phyloP scores from a whole-genome alignment of 2,329 filamentous ascomycete species.

The Trichoderma atroviride region DNA sequence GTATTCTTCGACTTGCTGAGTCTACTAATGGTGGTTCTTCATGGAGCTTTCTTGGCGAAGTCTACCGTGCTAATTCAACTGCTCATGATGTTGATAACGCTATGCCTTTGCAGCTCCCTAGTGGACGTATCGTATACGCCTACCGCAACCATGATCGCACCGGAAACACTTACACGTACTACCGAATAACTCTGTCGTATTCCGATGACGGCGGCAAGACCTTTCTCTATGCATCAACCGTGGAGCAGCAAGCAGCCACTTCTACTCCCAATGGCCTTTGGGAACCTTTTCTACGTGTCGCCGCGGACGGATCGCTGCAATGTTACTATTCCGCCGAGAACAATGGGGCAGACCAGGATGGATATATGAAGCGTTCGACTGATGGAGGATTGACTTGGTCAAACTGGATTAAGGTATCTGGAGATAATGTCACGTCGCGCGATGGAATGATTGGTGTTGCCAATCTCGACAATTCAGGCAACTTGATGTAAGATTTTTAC shows the following conservation, averaged over 20 bases:
- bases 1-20: constrained; percentile 1
- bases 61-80: constrained; percentile 2
- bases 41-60: constrained; percentile 14
- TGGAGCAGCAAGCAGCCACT: constrained; percentile 30
- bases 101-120: constrained; percentile 40
- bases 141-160: constrained; percentile 42
- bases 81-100: constrained; percentile 36
- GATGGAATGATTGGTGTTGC: constrained; percentile 52
- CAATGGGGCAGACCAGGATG: constrained; percentile 44
- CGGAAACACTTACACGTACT: constrained; percentile 34
- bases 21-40: neutral
- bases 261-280: constrained; percentile 42
- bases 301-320: constrained; percentile 44
- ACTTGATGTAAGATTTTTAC: neutral
- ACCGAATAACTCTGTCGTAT: constrained; percentile 48
- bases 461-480: constrained; percentile 29
- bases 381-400: constrained; percentile 47
- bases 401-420: constrained; percentile 39
- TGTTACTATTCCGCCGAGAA: constrained; percentile 50
- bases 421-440: constrained; percentile 38
- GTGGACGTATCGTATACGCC: constrained; percentile 42
- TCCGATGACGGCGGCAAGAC: constrained; percentile 45
- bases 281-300: constrained; percentile 50
- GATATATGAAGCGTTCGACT: constrained; percentile 42
- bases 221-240: constrained; percentile 41